phyloP scores from a whole-genome alignment of 2,329 filamentous ascomycete genomes.

The Colletotrichum limetticola region DNA sequence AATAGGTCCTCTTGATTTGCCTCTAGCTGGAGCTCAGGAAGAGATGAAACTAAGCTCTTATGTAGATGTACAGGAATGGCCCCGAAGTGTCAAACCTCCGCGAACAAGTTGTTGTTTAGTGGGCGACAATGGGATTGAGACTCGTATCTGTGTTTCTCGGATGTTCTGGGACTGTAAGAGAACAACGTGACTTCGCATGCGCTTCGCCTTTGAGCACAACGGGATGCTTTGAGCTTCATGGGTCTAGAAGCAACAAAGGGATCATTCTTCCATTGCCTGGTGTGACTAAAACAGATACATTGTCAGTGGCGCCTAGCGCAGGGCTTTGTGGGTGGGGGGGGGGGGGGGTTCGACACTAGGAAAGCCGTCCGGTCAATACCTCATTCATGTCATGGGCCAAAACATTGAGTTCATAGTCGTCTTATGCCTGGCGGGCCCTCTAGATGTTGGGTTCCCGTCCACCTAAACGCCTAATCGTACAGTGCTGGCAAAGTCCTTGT shows the following conservation, averaged over 20 bases:
- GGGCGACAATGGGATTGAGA: not conserved
- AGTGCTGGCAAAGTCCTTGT: constrained; percentile 35
- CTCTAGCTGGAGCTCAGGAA: not conserved
- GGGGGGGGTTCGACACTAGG: not conserved
- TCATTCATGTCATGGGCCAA: not conserved
- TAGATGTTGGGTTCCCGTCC: constrained; percentile 35
- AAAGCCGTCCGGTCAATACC: not conserved
- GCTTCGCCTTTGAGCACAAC: not conserved
- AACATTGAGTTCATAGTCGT: constrained; percentile 24
- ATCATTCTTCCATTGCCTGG: not conserved
- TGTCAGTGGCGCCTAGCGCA: not conserved
- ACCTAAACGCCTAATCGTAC: constrained; percentile 42
- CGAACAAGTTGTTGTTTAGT: too few species aligned
- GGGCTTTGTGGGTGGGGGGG: too few species aligned
- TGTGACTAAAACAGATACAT: not conserved
- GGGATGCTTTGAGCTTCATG: not conserved
- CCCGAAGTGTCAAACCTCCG: not conserved
- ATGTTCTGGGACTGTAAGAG: not conserved
- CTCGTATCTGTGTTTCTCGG: not conserved
- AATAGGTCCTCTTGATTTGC: not conserved
- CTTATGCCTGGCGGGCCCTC: constrained; percentile 33
- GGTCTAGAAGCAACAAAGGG: not conserved
- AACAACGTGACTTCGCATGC: not conserved
- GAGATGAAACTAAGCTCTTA: not conserved
- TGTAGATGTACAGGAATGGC: not conserved